Evolutionary conservation across 768 basidiomycete genomes (phyloP).

Genomic region (Trametes cingulata): DNA sequence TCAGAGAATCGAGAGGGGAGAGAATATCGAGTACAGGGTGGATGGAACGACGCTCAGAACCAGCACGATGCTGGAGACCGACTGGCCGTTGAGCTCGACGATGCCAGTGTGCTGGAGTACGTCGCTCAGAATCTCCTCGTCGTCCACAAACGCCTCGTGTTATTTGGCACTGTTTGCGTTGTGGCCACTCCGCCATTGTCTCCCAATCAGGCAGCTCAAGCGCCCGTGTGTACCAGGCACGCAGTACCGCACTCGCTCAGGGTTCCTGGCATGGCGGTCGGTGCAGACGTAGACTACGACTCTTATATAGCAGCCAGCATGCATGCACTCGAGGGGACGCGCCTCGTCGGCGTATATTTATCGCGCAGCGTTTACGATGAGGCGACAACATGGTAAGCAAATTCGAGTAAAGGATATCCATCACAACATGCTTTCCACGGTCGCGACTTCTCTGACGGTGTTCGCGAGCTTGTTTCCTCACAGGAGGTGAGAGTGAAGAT

Average conservation of each 20-base stretch:
- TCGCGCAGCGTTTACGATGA: too few relatives aligned
- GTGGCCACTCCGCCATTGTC: slow-evolving; percentile 18
- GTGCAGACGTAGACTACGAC: too few relatives aligned
- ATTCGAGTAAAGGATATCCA: background rate
- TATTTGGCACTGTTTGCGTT: slow-evolving; percentile 24
- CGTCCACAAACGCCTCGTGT: slow-evolving; percentile 26
- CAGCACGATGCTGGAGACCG: slow-evolving; percentile 20
- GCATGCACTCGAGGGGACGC: background rate
- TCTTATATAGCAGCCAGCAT: too few relatives aligned
- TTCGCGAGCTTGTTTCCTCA: background rate
- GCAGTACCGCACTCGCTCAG: too few relatives aligned
- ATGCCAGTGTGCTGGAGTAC: slow-evolving; percentile 26
- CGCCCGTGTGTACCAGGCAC: background rate
- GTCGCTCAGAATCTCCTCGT: slow-evolving; percentile 13
- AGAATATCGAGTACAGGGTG: slow-evolving; percentile 10
- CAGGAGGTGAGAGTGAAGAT: background rate
- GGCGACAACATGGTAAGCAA: background rate
- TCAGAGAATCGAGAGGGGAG: slow-evolving; percentile 15
- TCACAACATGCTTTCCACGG: background rate
- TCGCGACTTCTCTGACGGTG: background rate
- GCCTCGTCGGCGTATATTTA: too few relatives aligned
- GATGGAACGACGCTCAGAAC: slow-evolving; percentile 11
- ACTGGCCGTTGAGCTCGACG: slow-evolving; percentile 30
- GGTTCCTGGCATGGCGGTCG: too few relatives aligned
- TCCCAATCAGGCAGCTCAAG: background rate